phyloP scores from a whole-genome alignment of 1,284 basidiomycete species.

The Leccinum fallax region DNA sequence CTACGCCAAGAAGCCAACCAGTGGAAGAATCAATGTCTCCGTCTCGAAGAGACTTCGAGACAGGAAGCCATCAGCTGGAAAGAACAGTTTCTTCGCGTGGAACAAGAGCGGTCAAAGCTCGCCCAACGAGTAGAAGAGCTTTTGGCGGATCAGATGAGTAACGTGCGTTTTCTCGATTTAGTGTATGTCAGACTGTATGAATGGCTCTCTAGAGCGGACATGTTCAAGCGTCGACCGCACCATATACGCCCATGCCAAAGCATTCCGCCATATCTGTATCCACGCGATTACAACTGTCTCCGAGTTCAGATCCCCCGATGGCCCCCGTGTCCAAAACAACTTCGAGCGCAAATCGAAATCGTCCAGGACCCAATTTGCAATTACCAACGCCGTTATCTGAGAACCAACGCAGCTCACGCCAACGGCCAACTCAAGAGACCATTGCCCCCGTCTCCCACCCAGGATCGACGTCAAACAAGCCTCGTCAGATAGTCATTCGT shows the following conservation, averaged over 20 bases:
- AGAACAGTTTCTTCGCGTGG: slow-evolving; percentile 68
- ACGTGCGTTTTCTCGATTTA: slow-evolving; percentile 35
- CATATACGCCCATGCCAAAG: slow-evolving; percentile 29
- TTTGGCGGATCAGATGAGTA: slow-evolving; percentile 45
- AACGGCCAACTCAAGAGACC: slow-evolving; percentile 22
- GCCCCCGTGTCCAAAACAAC: slow-evolving; percentile 10
- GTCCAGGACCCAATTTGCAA: slow-evolving; percentile 20
- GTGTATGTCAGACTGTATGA: slow-evolving; percentile 18
- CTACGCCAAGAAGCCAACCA: slow-evolving; percentile 63
- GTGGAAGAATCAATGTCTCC: slow-evolving; percentile 70
- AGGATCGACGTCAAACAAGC: slow-evolving; percentile 13
- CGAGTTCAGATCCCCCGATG: slow-evolving; percentile 13
- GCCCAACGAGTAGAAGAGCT: slow-evolving; percentile 59
- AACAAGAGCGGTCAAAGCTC: slow-evolving; percentile 59
- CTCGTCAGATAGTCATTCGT: slow-evolving; percentile 38
- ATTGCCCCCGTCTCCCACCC: slow-evolving; percentile 1
- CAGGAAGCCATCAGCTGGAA: slow-evolving; percentile 62
- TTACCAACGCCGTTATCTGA: slow-evolving; percentile 37
- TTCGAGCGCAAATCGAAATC: slow-evolving; percentile 11
- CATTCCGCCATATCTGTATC: slow-evolving; percentile 22
- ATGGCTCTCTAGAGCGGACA: slow-evolving; percentile 28
- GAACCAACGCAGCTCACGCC: slow-evolving; percentile 32
- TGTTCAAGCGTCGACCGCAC: slow-evolving; percentile 16
- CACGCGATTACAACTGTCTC: slow-evolving; percentile 19
- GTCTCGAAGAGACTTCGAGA: slow-evolving; percentile 49